Evolutionary conservation across 2,329 filamentous ascomycete genomes (phyloP), one percentile per base, ranked within the genome.

Genomic region (Coleophoma cylindrospora): DNA sequence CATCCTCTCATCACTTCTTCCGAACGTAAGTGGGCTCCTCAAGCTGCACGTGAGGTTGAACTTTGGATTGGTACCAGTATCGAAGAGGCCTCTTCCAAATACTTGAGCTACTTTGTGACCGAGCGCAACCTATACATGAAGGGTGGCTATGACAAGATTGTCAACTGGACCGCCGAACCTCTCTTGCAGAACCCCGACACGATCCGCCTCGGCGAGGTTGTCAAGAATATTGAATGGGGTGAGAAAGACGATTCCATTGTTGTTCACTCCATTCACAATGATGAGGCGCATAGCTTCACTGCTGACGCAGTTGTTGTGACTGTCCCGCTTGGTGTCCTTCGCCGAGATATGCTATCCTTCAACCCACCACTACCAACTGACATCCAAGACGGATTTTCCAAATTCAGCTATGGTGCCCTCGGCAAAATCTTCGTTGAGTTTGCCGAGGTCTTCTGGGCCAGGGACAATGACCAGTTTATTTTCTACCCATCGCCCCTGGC

Each of bases 111-210:
- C 50, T 72, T 72, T 47, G 64, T 70, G 27, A 71, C 69, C 1
- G 70, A 72, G 57, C 60, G 70, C 46, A 72, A 72, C 55, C 60
- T 72, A 36, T 72, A 72, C 57, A 71, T 72, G 68, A 71, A 70
- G 56, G 70, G 69, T 36, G 70, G 70, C n/a, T 72, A 72, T 51
- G 70, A 72, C 53, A 66, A 63, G 44, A 68, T 72, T 32, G 65
- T 72, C 22, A 60, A 70, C 34, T 72, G 70, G 70, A 67, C 64
- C 33, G 66, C 69, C 13, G 57, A 67, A 46, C 63, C 66, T 13
- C 64, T 72, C 38, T 57, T 57, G 37, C 50, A 58, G n/a, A 59
- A 66, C 41, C 62, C 68, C 3, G 60, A 63, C 19, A 68, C 61
- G 14, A 65, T 72, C 22, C 62, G 61, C n/a, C 59, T 71, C 27